These are phyloP conservation scores for Phialophora verrucosa DNA, from an alignment of 2,329 filamentous ascomycete genomes.

Conservation along the genomic window DNA sequence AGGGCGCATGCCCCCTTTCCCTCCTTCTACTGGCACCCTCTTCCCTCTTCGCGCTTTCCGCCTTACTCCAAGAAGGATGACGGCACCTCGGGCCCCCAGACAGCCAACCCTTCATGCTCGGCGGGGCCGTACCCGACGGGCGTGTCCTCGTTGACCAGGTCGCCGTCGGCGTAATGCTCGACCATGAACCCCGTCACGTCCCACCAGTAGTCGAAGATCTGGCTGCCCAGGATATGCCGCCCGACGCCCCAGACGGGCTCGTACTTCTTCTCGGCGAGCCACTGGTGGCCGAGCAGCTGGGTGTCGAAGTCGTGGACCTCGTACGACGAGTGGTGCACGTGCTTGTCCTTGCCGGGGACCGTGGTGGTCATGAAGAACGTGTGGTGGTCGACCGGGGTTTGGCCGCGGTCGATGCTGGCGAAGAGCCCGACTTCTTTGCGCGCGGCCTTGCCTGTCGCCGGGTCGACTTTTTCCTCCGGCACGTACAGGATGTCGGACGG, in stretches of 20 bases:
- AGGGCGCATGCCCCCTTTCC: too few relatives aligned
- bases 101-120: slow-evolving; percentile 44
- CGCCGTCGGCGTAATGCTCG: slow-evolving; percentile 74
- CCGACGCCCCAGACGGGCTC: slow-evolving; percentile 73
- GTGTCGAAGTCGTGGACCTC: slow-evolving; percentile 76
- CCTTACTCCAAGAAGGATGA: slow-evolving; percentile 43
- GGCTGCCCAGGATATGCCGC: slow-evolving; percentile 70
- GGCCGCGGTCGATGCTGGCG: slow-evolving; percentile 57
- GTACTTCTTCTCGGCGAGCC: slow-evolving; percentile 68
- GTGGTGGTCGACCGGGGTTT: slow-evolving; percentile 58
- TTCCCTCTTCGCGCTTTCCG: neutral
- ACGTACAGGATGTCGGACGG: slow-evolving; percentile 55
- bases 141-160: slow-evolving; percentile 49
- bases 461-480: slow-evolving; percentile 32
- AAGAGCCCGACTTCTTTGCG: slow-evolving; percentile 51
- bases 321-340: slow-evolving; percentile 72
- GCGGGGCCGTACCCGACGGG: slow-evolving; percentile 45
- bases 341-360: slow-evolving; percentile 42
- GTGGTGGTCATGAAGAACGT: slow-evolving; percentile 55
- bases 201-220: slow-evolving; percentile 70
- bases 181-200: slow-evolving; percentile 61
- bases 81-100: slow-evolving; percentile 48
- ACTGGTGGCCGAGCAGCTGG: slow-evolving; percentile 72
- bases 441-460: slow-evolving; percentile 19
- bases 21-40: too few relatives aligned